These are phyloP conservation scores for Coleophoma eucalyptorum DNA, from an alignment of 2,329 filamentous ascomycete genomes.

Conservation along the genomic window DNA sequence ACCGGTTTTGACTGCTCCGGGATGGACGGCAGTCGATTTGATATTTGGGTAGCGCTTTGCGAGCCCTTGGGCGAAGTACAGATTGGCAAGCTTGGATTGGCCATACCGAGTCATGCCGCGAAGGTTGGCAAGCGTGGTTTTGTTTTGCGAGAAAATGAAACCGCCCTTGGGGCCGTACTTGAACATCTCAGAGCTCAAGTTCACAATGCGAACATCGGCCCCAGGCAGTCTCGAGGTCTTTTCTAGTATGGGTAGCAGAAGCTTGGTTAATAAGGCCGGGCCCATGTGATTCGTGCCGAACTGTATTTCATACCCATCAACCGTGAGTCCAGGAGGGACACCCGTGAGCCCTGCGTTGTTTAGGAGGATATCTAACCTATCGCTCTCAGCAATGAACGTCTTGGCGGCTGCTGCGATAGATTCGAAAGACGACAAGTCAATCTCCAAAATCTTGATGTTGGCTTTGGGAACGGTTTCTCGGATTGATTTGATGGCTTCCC, in stretches of 20 bases:
- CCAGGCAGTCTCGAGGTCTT: constrained; percentile 9
- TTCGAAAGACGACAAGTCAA: constrained; percentile 38
- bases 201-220: constrained; percentile 4
- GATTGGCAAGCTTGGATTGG: constrained; percentile 41
- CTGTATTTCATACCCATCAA: constrained; percentile 42
- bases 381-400: constrained; percentile 27
- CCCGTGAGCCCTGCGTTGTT: constrained; percentile 41
- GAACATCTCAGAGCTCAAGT: background rate
- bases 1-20: constrained; percentile 28
- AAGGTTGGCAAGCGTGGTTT: background rate
- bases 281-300: constrained; percentile 44
- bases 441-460: constrained; percentile 29
- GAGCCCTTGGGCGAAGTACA: constrained; percentile 36
- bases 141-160: background rate
- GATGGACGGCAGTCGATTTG: constrained; percentile 32
- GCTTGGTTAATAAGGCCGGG: constrained; percentile 37
- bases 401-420: constrained; percentile 37
- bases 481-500: constrained; percentile 33
- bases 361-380: constrained; percentile 38
- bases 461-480: constrained; percentile 14
- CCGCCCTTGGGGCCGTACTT: background rate
- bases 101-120: constrained; percentile 28
- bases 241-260: constrained; percentile 27
- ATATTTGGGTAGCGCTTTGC: constrained; percentile 32
- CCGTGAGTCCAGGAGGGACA: constrained; percentile 29